These are phyloP conservation scores for Sporormia fimetaria DNA, from an alignment of 495 filamentous ascomycete species.

Conservation along the genomic window DNA sequence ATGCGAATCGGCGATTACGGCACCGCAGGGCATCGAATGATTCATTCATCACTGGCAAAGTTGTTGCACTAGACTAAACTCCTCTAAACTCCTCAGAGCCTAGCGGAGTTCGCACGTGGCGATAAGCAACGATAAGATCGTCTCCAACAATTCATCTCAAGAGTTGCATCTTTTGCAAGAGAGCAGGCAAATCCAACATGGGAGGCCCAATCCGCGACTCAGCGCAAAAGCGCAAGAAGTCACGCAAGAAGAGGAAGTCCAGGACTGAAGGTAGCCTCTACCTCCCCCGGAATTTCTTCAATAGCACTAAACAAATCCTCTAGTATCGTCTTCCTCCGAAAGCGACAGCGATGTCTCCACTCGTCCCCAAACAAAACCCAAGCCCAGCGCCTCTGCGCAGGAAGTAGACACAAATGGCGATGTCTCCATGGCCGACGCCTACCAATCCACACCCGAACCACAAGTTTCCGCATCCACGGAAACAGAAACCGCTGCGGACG, in stretches of 20 bases:
- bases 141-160: too few species aligned
- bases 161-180: too few species aligned
- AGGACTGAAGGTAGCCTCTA: background rate
- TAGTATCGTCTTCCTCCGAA: conserved; percentile 5
- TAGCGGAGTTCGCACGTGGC: too few species aligned
- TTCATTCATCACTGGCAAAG: too few species aligned
- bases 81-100: too few species aligned
- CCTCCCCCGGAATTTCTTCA: background rate
- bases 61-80: too few species aligned
- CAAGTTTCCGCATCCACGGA: background rate
- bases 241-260: conserved; percentile 11
- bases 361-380: background rate
- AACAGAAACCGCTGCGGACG: background rate
- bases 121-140: too few species aligned
- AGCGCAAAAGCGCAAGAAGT: conserved; percentile 9
- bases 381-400: background rate
- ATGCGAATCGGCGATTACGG: too few species aligned
- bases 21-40: too few species aligned
- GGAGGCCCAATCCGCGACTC: conserved; percentile 3
- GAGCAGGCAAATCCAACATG: conserved; percentile 3
- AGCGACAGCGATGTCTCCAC: conserved; percentile 8
- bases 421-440: background rate
- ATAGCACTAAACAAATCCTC: background rate
- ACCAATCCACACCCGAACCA: background rate
- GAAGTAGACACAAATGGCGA: background rate